Evolutionary conservation across 148 eudicot genomes (phyloP).

Genomic region (Simmondsia chinensis): DNA sequence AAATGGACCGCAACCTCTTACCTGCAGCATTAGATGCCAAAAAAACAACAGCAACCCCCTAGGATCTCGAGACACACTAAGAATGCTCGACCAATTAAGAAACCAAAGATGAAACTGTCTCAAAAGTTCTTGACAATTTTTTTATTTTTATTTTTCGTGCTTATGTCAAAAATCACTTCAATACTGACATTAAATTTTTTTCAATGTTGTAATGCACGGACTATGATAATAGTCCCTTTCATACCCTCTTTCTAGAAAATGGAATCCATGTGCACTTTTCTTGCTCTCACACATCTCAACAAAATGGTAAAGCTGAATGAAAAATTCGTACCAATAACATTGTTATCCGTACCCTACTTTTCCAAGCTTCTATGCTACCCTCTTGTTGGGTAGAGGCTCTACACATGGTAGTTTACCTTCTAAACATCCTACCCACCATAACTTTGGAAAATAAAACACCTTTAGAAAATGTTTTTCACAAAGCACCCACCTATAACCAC

Average conservation of each 20-base stretch:
- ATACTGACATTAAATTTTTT: neutral
- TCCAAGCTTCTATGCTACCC: neutral
- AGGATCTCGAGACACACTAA: no score
- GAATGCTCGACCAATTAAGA: no score
- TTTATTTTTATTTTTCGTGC: neutral
- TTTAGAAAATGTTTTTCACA: neutral
- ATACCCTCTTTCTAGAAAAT: neutral
- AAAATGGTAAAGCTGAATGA: slow-evolving; percentile 4
- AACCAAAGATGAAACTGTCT: no score
- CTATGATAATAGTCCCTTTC: neutral
- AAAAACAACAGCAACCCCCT: no score
- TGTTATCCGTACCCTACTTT: neutral
- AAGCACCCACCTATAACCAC: neutral
- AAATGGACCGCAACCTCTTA: no score
- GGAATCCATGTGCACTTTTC: neutral
- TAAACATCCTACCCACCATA: neutral
- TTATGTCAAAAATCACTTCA: neutral
- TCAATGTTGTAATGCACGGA: neutral
- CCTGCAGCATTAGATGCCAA: no score
- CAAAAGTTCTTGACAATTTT: neutral
- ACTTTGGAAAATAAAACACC: neutral
- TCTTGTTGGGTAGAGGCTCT: slow-evolving; percentile 1
- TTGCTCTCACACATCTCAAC: slow-evolving; percentile 1
- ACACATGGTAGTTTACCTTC: neutral
- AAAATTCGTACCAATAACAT: neutral